Conservation (phyloP, 805 yeast species). For the Lipomyces mesembrius region DNA sequence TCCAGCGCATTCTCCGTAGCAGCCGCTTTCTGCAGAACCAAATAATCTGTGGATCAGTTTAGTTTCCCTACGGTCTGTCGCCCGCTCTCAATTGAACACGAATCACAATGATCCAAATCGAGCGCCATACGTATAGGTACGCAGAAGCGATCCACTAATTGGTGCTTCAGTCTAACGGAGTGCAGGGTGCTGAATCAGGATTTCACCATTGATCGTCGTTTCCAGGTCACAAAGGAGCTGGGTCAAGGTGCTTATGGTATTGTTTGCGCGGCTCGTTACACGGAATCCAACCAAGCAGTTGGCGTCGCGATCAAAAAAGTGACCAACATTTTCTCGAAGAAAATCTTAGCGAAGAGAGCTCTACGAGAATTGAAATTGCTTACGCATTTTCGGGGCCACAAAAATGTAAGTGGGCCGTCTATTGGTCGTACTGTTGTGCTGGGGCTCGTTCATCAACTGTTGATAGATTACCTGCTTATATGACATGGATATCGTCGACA, state of each 20-base stretch:
- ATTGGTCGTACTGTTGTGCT: not conserved
- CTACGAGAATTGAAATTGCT: conserved; percentile 86
- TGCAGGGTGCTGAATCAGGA: conserved; percentile 84
- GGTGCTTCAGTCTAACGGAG: not conserved
- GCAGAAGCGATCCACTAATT: not conserved
- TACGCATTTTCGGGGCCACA: conserved; percentile 90
- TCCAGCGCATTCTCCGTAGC: not conserved
- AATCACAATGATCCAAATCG: conserved; percentile 30
- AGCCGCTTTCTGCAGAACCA: not conserved
- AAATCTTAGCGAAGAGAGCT: conserved; percentile 89
- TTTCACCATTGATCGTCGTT: conserved; percentile 85
- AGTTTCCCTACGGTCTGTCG: not conserved
- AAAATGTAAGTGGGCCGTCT: conserved; percentile 52
- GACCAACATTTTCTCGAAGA: conserved; percentile 89
- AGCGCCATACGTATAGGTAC: conserved; percentile 36
- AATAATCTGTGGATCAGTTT: not conserved
- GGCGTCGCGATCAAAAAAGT: conserved; percentile 94
- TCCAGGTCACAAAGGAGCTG: conserved; percentile 85
- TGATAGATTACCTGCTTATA: conserved; percentile 79
- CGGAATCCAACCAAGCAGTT: conserved; percentile 37
- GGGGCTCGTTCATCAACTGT: not conserved
- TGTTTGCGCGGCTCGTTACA: conserved; percentile 89
- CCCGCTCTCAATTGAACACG: not conserved
- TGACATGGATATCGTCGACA: conserved; percentile 86
- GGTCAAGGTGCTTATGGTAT: conserved; percentile 99